Conservation (phyloP, 176 grass and related monocot species). For the Pharus latifolius region DNA sequence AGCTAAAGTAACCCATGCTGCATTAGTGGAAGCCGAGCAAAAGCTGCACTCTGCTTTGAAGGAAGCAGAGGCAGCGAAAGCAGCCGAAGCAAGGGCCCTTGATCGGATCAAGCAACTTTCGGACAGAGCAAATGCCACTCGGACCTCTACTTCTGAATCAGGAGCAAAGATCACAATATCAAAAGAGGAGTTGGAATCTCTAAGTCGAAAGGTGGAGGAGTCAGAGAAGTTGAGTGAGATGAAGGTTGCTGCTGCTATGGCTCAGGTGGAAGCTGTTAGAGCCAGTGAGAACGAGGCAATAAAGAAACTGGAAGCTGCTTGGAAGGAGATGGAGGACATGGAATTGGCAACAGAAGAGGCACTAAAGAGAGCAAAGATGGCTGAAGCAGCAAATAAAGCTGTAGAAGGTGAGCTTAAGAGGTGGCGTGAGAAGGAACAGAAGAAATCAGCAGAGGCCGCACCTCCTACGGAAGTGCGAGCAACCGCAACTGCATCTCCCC, state of each 20-base stretch:
- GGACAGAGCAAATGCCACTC: constrained; percentile 48
- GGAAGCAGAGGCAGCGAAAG: constrained; percentile 44
- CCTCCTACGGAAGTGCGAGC: constrained; percentile 39
- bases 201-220: constrained; percentile 77
- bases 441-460: constrained; percentile 46
- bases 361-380: constrained; percentile 83
- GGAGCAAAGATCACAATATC: constrained; percentile 84
- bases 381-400: constrained; percentile 84
- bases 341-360: constrained; percentile 82
- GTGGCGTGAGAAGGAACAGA: constrained; percentile 82
- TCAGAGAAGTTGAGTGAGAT: constrained; percentile 87
- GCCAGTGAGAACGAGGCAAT: constrained; percentile 86
- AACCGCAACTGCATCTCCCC: constrained; percentile 8
- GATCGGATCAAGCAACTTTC: constrained; percentile 42
- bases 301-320: constrained; percentile 54
- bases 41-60: constrained; percentile 37
- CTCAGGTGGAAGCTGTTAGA: constrained; percentile 78
- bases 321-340: constrained; percentile 92
- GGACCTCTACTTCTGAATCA: constrained; percentile 71
- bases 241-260: constrained; percentile 89
- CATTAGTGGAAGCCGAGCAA: constrained; percentile 29
- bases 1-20: constrained; percentile 18
- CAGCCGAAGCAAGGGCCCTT: constrained; percentile 36
- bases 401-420: constrained; percentile 89
- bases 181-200: constrained; percentile 82